Base-by-base conservation (phyloP, 495 filamentous ascomycete species). In the Trichoderma orchidacearum region DNA sequence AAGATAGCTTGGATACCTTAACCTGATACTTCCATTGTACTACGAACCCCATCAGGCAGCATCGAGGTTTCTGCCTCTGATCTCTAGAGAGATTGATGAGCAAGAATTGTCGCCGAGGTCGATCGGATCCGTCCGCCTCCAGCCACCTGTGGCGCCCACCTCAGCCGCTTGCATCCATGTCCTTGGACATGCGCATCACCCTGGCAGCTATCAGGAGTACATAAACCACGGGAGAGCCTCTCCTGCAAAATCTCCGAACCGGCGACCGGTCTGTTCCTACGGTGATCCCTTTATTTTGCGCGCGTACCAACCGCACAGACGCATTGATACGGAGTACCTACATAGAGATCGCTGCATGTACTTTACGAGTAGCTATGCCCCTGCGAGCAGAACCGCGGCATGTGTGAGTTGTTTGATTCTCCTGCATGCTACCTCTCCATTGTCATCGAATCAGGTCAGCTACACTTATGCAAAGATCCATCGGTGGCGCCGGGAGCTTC, bases 341-440 rank as follows among this genome's bases (percentile, higher is more conserved):
- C 36, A n/a, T 36, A 11, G 34, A 36, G 41, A 48, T 28, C 18
- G 41, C 41, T 48, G 41, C 41, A 48, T 23, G 41, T 27, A n/a
- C 35, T 38, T n/a, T n/a, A 6, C 36, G 23, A 45, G 36, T 48
- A 17, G 27, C 41, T 7, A 48, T 48, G 41, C 41, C 41, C 41
- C 41, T 48, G 41, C 41, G 41, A 48, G 41, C 41, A 48, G 41
- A 48, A 27, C 41, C 41, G 41, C 36, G 36, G 36, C 41, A 48
- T 48, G 41, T 48, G 41, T 48, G 41, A 48, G 41, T 48, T 48
- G 41, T 48, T 48, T 48, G 41, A 48, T 48, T 48, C 41, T 48
- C 41, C 41, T 48, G 41, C 41, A 27, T 48, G 21, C n/a, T 48
- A 48, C 27, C 41, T 48, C 18, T 11, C 15, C 13, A 18, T 6